Conservation (phyloP, 2,329 filamentous ascomycete species). For the Diaporthe sp. region DNA sequence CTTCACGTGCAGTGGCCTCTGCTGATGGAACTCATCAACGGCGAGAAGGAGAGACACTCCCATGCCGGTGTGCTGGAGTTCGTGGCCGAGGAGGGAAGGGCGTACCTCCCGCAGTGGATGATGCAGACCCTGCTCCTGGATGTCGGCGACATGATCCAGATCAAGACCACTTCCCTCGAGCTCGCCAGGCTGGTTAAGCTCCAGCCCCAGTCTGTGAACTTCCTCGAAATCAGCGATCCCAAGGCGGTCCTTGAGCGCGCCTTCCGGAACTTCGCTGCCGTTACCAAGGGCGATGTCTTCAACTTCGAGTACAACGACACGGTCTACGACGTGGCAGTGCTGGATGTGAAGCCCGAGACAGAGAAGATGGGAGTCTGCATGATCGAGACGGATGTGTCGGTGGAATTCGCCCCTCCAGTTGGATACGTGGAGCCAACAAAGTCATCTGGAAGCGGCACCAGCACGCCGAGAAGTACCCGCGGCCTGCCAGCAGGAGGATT, state of each 20-base stretch:
- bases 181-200: conserved; percentile 95
- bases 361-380: conserved; percentile 91
- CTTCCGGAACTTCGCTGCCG: conserved; percentile 49
- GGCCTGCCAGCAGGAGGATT: conserved; percentile 78
- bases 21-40: conserved; percentile 95
- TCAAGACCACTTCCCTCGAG: conserved; percentile 93
- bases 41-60: conserved; percentile 81
- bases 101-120: conserved; percentile 97
- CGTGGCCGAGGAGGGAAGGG: conserved; percentile 95
- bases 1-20: conserved; percentile 98
- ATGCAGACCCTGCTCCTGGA: conserved; percentile 94
- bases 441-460: conserved; percentile 77
- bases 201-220: conserved; percentile 91
- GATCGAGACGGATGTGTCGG: conserved; percentile 94
- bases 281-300: conserved; percentile 86
- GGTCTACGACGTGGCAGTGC: conserved; percentile 90
- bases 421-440: conserved; percentile 92
- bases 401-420: conserved; percentile 94
- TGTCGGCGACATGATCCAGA: conserved; percentile 92
- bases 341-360: conserved; percentile 90
- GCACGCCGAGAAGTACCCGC: conserved; percentile 79
- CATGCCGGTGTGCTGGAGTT: conserved; percentile 98
- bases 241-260: conserved; percentile 96
- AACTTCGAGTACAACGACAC: conserved; percentile 97
- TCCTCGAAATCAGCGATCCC: conserved; percentile 96